Base-by-base conservation (phyloP, 1,139 yeast species). In the Pneumocystis canis region DNA sequence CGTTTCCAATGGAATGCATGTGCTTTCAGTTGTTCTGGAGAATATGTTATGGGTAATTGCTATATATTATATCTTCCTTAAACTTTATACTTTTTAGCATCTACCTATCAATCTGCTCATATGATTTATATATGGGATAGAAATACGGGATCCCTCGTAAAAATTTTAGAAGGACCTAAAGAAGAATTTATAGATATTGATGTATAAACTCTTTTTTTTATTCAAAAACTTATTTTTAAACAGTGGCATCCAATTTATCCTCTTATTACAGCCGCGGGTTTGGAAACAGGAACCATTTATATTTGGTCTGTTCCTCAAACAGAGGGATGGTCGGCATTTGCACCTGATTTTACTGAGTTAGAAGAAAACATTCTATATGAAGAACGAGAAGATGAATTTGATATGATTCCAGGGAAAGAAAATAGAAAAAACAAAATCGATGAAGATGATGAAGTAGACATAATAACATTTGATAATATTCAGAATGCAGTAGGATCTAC, bases 61-160 rank as follows among this genome's bases (percentile, higher is more conserved):
- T 57, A 28, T 57, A 30, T 57, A 25, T 35, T 2, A 25, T n/a
- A 11, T 35, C 32, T 30, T 11, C 25, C 20, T 35, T 25, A 20
- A 57, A 57, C 28, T 20, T 25, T 57, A 28, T 31, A 53, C 25
- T 7, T 28, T 28, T 57, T 35, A 57, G 41, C 97, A 0, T 84
- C 95, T 0, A 87, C 96, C 0, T 86, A 82, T 71, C 96, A 95
- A 28, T 82, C 88, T 16, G 84, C 89, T 1, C 96, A 89, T 70
- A 96, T 89, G 69, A 79, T 92, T 60, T 90, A 89, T 72, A 81
- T 92, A 66, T 90, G 97, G 97, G 97, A 92, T 71, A 87, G 96
- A 0, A 79, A 83, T 14, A 80, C 87, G 78, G 97, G 97, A 0
- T 84, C 95, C 18, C 76, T 90, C 63, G 87, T 89, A 57, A 87